Evolutionary conservation across 305 asterid genomes (phyloP), one percentile per base, ranked within the genome.

Genomic region (Plantago rigida): DNA sequence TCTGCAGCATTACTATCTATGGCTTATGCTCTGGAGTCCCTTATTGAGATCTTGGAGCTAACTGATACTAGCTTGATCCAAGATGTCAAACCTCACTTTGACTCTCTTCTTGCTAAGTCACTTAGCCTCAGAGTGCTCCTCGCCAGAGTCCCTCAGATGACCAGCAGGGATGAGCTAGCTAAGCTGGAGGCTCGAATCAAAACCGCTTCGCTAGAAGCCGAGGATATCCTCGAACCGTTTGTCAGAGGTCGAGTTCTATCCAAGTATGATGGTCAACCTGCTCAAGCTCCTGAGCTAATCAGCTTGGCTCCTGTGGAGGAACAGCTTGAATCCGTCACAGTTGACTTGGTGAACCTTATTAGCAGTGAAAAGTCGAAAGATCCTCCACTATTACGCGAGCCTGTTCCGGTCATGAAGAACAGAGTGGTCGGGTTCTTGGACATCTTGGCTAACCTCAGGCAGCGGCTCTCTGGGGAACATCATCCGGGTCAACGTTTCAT

Each of bases 1-100:
- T 22, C 26, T 1, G 26, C 26, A 22, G 1, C 26, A 22, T 6
- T 6, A 50, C 10, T 3, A 51, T 9, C n/a, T 5, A 51, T 51
- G 58, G 58, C 58, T 26, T 52, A 52, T 26, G 58, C 58, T 3
- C 13, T 52, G 17, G 58, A 52, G 31, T 7, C 58, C 13, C 41
- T 52, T 22, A 52, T 52, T 14, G 42, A 52, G 26, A 52, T 52
- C 58, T 12, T 52, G 41, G 58, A 52, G 13, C 58, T 22, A 52
- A 36, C 28, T 3, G 41, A 52, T 24, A 12, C 42, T 10, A 31
- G 9, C 17, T 26, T 24, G 13, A 12, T 1, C 58, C 28, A 1
- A 26, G 13, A 52, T 14, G 31, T 52, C 42, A 52, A 8, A 12
- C 58, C 58, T 11, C 28, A 12, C n/a, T 11, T 52, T 15, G 11